Evolutionary conservation across 352 stramenopile genomes (phyloP).

Genomic region (Phytophthora constricta): DNA sequence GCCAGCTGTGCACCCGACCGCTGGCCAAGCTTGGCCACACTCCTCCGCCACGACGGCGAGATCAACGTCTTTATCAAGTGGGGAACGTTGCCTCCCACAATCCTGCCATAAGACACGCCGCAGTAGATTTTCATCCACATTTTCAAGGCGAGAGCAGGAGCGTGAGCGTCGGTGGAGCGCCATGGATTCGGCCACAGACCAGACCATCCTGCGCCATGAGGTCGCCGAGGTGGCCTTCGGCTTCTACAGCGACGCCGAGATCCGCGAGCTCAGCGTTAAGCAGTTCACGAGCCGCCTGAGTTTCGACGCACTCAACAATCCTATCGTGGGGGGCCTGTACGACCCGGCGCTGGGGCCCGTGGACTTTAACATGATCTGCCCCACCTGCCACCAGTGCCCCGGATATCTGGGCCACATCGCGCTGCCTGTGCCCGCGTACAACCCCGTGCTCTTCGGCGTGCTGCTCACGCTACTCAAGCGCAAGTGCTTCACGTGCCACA

Average conservation of each 20-base stretch:
- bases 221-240: constrained; percentile 93
- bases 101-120: constrained; percentile 20
- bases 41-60: constrained; percentile 57
- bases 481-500: constrained; percentile 99
- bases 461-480: constrained; percentile 96
- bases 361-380: constrained; percentile 91
- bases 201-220: constrained; percentile 92
- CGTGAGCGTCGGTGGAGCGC: constrained; percentile 1
- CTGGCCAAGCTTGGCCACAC: constrained; percentile 63
- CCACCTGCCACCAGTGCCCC: constrained; percentile 98
- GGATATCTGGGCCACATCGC: constrained; percentile 99
- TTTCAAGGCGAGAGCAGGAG: constrained; percentile 23
- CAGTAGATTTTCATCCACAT: constrained; percentile 42
- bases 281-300: constrained; percentile 96
- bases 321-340: constrained; percentile 96
- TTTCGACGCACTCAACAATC: constrained; percentile 95
- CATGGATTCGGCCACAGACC: constrained; percentile 90
- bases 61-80: constrained; percentile 62
- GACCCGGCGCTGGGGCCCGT: constrained; percentile 95
- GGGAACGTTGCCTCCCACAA: constrained; percentile 65
- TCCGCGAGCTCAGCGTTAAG: constrained; percentile 96
- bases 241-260: constrained; percentile 98
- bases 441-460: constrained; percentile 96
- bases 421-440: constrained; percentile 98
- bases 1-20: constrained; percentile 78